These are phyloP conservation scores for Nemania sp. DNA, from an alignment of 2,329 filamentous ascomycete species.

Conservation along the genomic window DNA sequence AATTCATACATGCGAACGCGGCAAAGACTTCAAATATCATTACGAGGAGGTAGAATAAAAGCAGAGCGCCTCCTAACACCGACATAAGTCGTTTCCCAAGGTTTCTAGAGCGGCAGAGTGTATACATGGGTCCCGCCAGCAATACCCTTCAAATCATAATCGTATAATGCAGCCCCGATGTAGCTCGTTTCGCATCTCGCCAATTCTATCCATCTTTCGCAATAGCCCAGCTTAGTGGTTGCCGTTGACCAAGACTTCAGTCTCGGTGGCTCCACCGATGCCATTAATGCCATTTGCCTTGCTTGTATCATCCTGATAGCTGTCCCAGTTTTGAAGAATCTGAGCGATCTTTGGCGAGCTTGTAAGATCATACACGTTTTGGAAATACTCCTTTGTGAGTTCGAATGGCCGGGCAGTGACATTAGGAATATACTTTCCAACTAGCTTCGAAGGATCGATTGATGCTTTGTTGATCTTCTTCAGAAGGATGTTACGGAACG, in stretches of 20 bases:
- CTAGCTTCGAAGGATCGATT: slow-evolving; percentile 93
- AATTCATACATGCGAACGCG: too few species aligned
- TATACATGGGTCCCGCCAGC: slow-evolving; percentile 10
- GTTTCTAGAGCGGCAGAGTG: slow-evolving; percentile 4
- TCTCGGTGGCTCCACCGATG: slow-evolving; percentile 43
- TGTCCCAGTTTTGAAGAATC: slow-evolving; percentile 85
- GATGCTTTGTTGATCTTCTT: slow-evolving; percentile 99
- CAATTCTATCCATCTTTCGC: background rate
- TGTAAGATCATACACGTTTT: slow-evolving; percentile 95
- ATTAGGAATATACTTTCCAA: slow-evolving; percentile 99
- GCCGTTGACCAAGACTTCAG: slow-evolving; percentile 37
- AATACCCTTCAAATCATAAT: background rate
- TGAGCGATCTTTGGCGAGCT: slow-evolving; percentile 79
- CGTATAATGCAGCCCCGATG: too few species aligned
- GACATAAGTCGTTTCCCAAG: background rate
- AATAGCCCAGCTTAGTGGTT: slow-evolving; percentile 1
- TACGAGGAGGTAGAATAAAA: background rate
- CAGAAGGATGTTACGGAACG: slow-evolving; percentile 95
- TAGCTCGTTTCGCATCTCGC: background rate
- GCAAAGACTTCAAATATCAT: background rate
- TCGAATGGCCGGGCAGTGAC: slow-evolving; percentile 96
- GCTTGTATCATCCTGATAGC: slow-evolving; percentile 61
- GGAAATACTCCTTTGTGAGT: slow-evolving; percentile 97
- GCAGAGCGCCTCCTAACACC: background rate
- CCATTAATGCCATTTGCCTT: slow-evolving; percentile 44